Conservation (phyloP, 2,329 filamentous ascomycete genomes). For the Fusarium xylarioides region DNA sequence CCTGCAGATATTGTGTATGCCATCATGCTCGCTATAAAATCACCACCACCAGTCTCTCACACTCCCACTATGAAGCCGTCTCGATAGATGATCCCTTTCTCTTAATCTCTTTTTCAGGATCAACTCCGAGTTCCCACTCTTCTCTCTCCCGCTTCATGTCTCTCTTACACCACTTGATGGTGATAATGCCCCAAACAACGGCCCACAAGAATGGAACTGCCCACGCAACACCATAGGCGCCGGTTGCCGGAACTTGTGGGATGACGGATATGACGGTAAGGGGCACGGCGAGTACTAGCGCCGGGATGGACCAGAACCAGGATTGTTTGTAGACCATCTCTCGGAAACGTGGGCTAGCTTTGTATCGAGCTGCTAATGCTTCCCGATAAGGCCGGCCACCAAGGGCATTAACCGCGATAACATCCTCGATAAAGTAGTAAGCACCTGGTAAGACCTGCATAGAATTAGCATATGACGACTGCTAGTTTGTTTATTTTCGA, state of each 20-base stretch:
- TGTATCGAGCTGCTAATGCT: constrained; percentile 53
- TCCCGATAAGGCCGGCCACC: constrained; percentile 58
- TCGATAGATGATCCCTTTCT: constrained; percentile 20
- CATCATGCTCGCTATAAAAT: constrained; percentile 15
- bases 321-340: constrained; percentile 53
- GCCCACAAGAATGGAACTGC: constrained; percentile 52
- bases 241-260: constrained; percentile 47
- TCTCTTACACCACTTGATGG: constrained; percentile 49
- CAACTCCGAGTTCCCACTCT: constrained; percentile 48
- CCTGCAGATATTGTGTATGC: not conserved
- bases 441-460: constrained; percentile 65
- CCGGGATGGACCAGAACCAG: constrained; percentile 54
- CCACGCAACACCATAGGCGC: constrained; percentile 52
- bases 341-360: constrained; percentile 53
- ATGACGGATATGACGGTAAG: constrained; percentile 51
- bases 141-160: constrained; percentile 50
- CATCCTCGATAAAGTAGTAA: constrained; percentile 73
- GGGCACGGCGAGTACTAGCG: constrained; percentile 48
- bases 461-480: constrained; percentile 38
- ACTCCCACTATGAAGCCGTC: constrained; percentile 4
- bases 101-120: constrained; percentile 34
- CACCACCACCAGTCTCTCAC: not conserved
- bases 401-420: constrained; percentile 72
- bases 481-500: not conserved
- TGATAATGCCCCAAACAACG: constrained; percentile 47